Conservation (phyloP, 2,329 filamentous ascomycete species). For the Talaromyces verruculosus region DNA sequence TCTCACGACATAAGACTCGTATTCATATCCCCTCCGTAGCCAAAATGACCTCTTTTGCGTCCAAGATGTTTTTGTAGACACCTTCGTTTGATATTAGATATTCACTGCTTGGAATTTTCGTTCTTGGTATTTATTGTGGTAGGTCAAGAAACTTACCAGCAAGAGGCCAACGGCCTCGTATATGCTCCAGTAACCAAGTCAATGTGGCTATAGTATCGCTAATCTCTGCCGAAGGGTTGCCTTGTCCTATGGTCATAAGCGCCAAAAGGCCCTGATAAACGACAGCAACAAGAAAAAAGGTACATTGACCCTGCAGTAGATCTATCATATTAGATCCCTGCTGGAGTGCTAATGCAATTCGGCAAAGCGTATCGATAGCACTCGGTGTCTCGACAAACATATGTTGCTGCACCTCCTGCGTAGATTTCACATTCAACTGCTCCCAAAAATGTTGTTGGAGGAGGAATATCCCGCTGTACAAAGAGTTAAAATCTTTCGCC, state of each 20-base stretch:
- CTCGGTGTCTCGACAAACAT: constrained; percentile 11
- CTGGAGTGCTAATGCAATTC: constrained; percentile 9
- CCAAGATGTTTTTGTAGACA: constrained; percentile 14
- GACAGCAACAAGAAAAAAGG: constrained; percentile 7
- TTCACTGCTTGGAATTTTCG: neutral
- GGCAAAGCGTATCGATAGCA: constrained; percentile 17
- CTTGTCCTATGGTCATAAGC: constrained; percentile 15
- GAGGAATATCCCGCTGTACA: neutral
- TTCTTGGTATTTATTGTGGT: neutral
- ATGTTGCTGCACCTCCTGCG: constrained; percentile 5
- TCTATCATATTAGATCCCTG: constrained; percentile 10
- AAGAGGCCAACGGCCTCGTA: constrained; percentile 16
- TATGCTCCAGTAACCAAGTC: neutral
- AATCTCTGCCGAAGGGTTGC: constrained; percentile 9
- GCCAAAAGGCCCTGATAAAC: constrained; percentile 6
- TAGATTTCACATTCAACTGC: constrained; percentile 1
- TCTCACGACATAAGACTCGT: neutral
- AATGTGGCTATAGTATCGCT: neutral
- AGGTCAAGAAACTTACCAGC: constrained; percentile 2
- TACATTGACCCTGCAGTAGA: constrained; percentile 11
- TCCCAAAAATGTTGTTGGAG: constrained; percentile 15
- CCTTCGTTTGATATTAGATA: neutral
- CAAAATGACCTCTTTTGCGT: constrained; percentile 9
- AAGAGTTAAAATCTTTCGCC: neutral
- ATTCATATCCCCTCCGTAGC: neutral